Base-by-base conservation (phyloP, 495 filamentous ascomycete genomes). In the Penicillium dipodomyicola region DNA sequence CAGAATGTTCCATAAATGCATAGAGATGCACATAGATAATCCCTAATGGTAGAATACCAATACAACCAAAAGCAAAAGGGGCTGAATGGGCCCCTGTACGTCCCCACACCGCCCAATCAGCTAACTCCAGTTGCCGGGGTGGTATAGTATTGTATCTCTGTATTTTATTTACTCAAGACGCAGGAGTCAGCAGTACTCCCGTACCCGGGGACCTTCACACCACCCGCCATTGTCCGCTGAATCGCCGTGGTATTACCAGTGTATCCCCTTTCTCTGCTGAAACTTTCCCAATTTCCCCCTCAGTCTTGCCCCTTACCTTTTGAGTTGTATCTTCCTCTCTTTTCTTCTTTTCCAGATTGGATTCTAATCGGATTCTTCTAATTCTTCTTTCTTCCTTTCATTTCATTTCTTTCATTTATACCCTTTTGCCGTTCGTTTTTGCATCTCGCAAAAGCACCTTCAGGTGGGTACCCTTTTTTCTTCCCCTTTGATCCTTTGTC, bases 211-310 rank as follows among this genome's bases (percentile, higher is more conserved):
- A 30, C 44, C 33, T 30, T 14, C 9, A 30, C n/a, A 25, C 27
- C 30, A 20, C 32, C 27, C 22, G 22, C 22, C 5, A 29, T 43
- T 39, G 2, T 9, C 20, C 14, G 40, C 25, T 25, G 33, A n/a
- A 12, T 27, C 20, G 33, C 30, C 10, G 25, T n/a, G 33, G 57
- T 63, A 60, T 50, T 58, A 35, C 50, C 11, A 1, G 35, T 22
- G 56, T 67, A 66, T 67, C 64, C 51, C 58, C 58, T 63, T 63
- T 67, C 62, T 54, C 57, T 58, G 60, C 60, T 67, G 64, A 68
- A 68, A 67, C 58, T 70, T 71, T 63, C 54, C 61, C 54, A 63
- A 65, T 65, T 61, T 54, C 63, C 64, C 60, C 49, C 50, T 42
- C 49, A 51, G 49, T 58, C 47, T 55, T 48, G 54, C 62, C 63